Percentiles rank a stretch among this genome's conserved stretches.
Conservation (phyloP, 1,139 yeast species). For the Casaregolazyma suthepensis region DNA sequence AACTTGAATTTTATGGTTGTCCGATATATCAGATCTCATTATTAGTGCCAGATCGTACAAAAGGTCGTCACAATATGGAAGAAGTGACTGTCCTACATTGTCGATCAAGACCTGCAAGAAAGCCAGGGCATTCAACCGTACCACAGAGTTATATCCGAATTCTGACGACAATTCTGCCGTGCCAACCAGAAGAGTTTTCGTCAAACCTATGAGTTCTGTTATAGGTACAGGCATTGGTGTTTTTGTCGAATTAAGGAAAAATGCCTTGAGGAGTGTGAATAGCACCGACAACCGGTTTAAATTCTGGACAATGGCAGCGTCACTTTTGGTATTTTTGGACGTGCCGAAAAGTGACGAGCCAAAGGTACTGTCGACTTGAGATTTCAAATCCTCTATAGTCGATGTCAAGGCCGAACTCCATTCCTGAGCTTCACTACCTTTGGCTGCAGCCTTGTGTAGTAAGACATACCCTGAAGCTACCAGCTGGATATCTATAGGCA, state of each 20-base stretch:
- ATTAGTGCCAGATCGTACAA: slow-evolving; percentile 22
- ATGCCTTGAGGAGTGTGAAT: slow-evolving; percentile 21
- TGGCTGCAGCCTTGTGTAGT: slow-evolving; percentile 55
- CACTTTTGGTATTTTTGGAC: background rate
- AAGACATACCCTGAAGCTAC: slow-evolving; percentile 48
- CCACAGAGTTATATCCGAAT: slow-evolving; percentile 2
- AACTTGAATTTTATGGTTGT: slow-evolving; percentile 1
- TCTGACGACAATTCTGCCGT: slow-evolving; percentile 19
- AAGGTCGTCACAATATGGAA: slow-evolving; percentile 24
- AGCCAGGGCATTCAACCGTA: slow-evolving; percentile 10
- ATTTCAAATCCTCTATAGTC: slow-evolving; percentile 21
- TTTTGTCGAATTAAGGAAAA: slow-evolving; percentile 24
- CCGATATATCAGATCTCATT: background rate
- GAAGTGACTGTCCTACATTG: slow-evolving; percentile 19
- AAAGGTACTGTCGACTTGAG: slow-evolving; percentile 10
- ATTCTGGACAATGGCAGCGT: background rate
- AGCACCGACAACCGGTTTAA: slow-evolving; percentile 19
- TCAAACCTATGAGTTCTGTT: slow-evolving; percentile 22
- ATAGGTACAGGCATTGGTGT: slow-evolving; percentile 27
- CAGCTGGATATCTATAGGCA: slow-evolving; percentile 34
- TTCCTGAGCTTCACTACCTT: slow-evolving; percentile 36
- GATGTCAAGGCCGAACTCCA: slow-evolving; percentile 25
- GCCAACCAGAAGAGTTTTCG: slow-evolving; percentile 17
- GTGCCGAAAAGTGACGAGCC: slow-evolving; percentile 1
- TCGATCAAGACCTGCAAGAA: slow-evolving; percentile 15